Conservation (phyloP, 1,284 basidiomycete species). For the Coniferiporia sulphurascens region DNA sequence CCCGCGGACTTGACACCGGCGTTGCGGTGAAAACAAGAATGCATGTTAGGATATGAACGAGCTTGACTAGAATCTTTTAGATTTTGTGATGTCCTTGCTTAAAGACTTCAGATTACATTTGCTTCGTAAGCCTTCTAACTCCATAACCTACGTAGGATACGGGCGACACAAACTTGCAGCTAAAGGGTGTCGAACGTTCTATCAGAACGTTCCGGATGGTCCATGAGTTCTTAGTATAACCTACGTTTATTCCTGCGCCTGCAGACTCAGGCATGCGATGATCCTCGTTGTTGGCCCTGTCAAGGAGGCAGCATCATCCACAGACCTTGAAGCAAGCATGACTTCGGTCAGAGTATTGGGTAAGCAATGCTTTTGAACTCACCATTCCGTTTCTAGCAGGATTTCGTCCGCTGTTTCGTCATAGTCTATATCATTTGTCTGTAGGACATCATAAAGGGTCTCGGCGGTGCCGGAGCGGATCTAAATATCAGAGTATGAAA, state of each 20-base stretch:
- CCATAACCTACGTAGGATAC: no score
- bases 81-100: no score
- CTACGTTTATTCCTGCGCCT: not conserved
- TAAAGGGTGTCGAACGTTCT: no score
- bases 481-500: conserved; percentile 35
- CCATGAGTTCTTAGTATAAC: not conserved
- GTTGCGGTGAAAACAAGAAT: no score
- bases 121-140: no score
- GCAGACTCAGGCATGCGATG: not conserved
- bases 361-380: conserved; percentile 20
- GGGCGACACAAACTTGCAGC: no score
- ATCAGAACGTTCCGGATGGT: not conserved
- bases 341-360: not conserved
- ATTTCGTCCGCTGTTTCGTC: conserved; percentile 74
- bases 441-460: conserved; percentile 70
- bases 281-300: not conserved
- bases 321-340: conserved; percentile 3
- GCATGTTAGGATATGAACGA: no score
- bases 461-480: conserved; percentile 78
- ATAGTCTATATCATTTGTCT: conserved; percentile 57
- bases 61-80: no score
- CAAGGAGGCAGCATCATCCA: not conserved
- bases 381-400: conserved; percentile 83
- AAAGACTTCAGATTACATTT: no score
- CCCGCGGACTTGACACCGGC: no score